phyloP scores from a whole-genome alignment of 148 eudicot species.

The Suaeda aralocaspica region DNA sequence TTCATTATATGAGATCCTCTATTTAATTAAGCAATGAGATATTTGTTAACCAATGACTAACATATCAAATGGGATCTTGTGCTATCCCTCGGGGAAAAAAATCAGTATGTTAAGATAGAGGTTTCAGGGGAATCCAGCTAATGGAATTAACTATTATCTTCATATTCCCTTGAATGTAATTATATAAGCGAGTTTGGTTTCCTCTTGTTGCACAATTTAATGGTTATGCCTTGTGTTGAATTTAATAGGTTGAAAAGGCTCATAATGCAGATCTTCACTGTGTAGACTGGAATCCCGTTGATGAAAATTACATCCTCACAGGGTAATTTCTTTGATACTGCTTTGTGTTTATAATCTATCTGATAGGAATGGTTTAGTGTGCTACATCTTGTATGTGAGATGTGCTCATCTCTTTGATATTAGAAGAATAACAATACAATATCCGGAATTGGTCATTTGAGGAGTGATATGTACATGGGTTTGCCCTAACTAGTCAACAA shows the following conservation, averaged over 20 bases:
- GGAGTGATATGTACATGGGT: not conserved
- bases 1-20: not conserved
- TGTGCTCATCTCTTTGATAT: not conserved
- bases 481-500: not conserved
- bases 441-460: not conserved
- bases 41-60: not conserved
- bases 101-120: not conserved
- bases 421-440: not conserved
- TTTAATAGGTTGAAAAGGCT: slow-evolving; percentile 81
- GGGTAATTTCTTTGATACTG: slow-evolving; percentile 48
- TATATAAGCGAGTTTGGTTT: not conserved
- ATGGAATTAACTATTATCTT: not conserved
- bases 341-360: slow-evolving; percentile 7
- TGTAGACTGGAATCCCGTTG: slow-evolving; percentile 95
- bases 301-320: slow-evolving; percentile 77
- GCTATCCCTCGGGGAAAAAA: not conserved
- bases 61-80: not conserved
- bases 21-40: not conserved
- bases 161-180: not conserved
- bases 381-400: slow-evolving; percentile 9
- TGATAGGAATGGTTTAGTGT: not conserved
- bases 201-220: not conserved
- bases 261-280: slow-evolving; percentile 96
- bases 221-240: slow-evolving; percentile 14
- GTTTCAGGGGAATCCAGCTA: too few species aligned